These are phyloP conservation scores for Podospora fimiseda DNA, from an alignment of 495 filamentous ascomycete genomes.

Conservation along the genomic window DNA sequence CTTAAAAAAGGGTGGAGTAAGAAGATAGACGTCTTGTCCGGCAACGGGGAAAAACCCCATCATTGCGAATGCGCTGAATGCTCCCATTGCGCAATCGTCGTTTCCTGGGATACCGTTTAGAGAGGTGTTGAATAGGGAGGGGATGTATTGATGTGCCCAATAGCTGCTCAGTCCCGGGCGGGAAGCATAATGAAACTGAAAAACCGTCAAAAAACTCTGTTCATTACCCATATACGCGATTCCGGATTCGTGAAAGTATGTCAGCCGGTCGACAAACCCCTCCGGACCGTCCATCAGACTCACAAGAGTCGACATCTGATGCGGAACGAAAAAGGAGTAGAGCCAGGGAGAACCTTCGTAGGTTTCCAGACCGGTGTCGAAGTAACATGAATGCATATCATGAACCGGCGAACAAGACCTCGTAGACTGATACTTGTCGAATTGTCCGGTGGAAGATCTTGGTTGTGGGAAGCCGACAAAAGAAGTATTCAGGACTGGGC, in stretches of 20 bases:
- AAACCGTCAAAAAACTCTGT: constrained; percentile 63
- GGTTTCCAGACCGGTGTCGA: constrained; percentile 56
- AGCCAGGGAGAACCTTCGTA: constrained; percentile 69
- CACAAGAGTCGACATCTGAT: constrained; percentile 60
- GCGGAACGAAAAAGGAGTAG: constrained; percentile 65
- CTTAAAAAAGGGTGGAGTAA: constrained; percentile 60
- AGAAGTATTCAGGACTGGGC: constrained; percentile 22
- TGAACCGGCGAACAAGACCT: constrained; percentile 53
- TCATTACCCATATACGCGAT: constrained; percentile 70
- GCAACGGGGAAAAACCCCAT: constrained; percentile 70
- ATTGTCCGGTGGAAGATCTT: constrained; percentile 52
- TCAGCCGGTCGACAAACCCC: constrained; percentile 52
- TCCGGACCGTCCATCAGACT: constrained; percentile 51
- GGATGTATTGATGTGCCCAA: constrained; percentile 60
- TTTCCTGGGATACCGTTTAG: constrained; percentile 64
- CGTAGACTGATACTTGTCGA: constrained; percentile 63
- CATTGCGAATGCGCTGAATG: constrained; percentile 62
- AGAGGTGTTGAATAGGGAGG: constrained; percentile 56
- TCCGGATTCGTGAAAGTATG: constrained; percentile 56
- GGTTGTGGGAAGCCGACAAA: constrained; percentile 68
- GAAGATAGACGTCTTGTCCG: constrained; percentile 68
- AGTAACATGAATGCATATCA: constrained; percentile 42
- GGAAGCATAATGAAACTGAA: constrained; percentile 67
- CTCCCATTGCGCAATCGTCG: constrained; percentile 72
- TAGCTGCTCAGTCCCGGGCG: constrained; percentile 57